phyloP scores from a whole-genome alignment of 1,139 yeast species.

The Arxiozyma heterogenica region DNA sequence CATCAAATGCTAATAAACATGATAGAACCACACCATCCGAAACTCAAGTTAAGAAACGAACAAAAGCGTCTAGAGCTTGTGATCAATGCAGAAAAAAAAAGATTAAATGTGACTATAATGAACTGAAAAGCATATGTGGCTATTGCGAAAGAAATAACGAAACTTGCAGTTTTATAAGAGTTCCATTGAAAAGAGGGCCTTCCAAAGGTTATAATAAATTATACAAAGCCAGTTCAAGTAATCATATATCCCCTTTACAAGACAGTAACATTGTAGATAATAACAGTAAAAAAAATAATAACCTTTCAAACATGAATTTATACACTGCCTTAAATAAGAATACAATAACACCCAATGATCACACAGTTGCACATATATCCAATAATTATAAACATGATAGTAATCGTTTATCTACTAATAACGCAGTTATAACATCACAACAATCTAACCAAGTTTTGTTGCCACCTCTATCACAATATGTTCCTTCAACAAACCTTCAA shows the following conservation, averaged over 20 bases:
- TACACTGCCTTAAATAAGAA: neutral
- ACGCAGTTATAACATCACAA: constrained; percentile 10
- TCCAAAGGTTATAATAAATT: constrained; percentile 50
- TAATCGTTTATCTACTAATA: constrained; percentile 30
- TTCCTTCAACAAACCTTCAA: constrained; percentile 13
- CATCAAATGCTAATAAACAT: neutral
- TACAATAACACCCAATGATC: neutral
- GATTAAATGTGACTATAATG: constrained; percentile 31
- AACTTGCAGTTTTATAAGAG: constrained; percentile 37
- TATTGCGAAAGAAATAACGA: constrained; percentile 25
- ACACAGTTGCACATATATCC: neutral
- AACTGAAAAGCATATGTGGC: constrained; percentile 19
- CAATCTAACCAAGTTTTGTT: constrained; percentile 16
- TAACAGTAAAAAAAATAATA: neutral
- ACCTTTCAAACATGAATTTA: neutral
- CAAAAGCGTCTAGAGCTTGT: constrained; percentile 32
- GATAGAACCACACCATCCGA: neutral
- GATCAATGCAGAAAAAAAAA: constrained; percentile 33
- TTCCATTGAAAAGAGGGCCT: constrained; percentile 71
- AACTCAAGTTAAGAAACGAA: constrained; percentile 17
- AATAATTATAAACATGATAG: neutral
- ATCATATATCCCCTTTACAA: neutral
- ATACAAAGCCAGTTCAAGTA: neutral
- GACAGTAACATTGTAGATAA: too few relatives aligned
- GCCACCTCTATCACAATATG: constrained; percentile 27